phyloP scores from a whole-genome alignment of 192 early-diverging fungal species.

The Helicostylum pulchrum region DNA sequence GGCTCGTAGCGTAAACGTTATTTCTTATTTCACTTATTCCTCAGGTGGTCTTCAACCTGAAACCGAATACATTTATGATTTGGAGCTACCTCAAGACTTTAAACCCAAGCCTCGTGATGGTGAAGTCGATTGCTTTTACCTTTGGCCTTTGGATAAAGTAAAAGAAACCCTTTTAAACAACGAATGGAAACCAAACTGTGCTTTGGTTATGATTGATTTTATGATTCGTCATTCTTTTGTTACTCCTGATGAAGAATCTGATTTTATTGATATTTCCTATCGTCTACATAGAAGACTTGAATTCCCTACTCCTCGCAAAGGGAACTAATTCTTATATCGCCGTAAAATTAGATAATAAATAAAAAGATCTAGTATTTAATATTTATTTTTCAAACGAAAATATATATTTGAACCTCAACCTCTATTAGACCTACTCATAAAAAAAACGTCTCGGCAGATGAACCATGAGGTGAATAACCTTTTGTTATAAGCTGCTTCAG shows the following conservation, averaged over 20 bases:
- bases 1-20: slow-evolving; percentile 48
- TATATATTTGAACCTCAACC: too few species aligned
- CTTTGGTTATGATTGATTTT: slow-evolving; percentile 73
- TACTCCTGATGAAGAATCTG: slow-evolving; percentile 76
- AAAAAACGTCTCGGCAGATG: too few species aligned
- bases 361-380: too few species aligned
- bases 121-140: slow-evolving; percentile 79
- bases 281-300: slow-evolving; percentile 65
- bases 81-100: slow-evolving; percentile 64
- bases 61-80: slow-evolving; percentile 83
- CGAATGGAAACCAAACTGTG: slow-evolving; percentile 87
- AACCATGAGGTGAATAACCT: too few species aligned
- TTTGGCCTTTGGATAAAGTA: slow-evolving; percentile 68
- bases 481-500: too few species aligned
- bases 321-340: too few species aligned
- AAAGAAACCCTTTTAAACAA: slow-evolving; percentile 41
- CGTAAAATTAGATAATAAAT: too few species aligned
- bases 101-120: slow-evolving; percentile 72
- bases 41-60: slow-evolving; percentile 72
- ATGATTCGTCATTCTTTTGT: slow-evolving; percentile 74
- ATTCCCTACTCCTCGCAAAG: slow-evolving; percentile 53
- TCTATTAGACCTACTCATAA: too few species aligned
- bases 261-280: slow-evolving; percentile 69
- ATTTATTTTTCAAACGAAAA: too few species aligned
- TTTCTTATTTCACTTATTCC: slow-evolving; percentile 69